A percentile compares a stretch with the other conserved stretches of the same genome.
These are phyloP conservation scores for Boletus semigastroideus DNA, from an alignment of 1,284 basidiomycete genomes.

Conservation along the genomic window DNA sequence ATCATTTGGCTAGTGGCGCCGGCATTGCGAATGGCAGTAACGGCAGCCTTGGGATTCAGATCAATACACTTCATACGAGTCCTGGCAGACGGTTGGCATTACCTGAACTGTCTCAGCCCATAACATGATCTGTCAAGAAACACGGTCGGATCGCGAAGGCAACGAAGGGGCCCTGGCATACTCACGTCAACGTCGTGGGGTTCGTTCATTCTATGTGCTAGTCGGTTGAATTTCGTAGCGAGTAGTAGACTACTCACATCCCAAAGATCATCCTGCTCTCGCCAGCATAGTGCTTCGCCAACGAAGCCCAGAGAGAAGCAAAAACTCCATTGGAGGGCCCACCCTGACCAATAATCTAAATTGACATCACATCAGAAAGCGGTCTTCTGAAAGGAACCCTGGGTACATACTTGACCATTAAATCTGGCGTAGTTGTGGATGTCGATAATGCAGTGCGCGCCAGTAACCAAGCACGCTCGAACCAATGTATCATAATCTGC, in stretches of 20 bases:
- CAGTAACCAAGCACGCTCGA: constrained; percentile 11
- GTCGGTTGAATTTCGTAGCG: neutral
- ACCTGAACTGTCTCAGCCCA: constrained; percentile 18
- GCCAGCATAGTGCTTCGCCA: constrained; percentile 9
- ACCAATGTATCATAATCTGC: constrained; percentile 12
- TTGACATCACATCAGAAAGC: neutral
- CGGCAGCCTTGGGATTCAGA: constrained; percentile 7
- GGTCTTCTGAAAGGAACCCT: neutral
- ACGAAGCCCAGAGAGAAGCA: constrained; percentile 13
- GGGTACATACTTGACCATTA: constrained; percentile 6
- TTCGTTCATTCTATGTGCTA: constrained; percentile 14
- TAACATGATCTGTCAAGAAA: constrained; percentile 1
- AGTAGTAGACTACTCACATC: constrained; percentile 3
- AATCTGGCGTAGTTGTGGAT: constrained; percentile 18
- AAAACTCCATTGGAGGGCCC: constrained; percentile 14
- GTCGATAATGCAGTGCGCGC: constrained; percentile 14
- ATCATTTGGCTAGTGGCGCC: constrained; percentile 13
- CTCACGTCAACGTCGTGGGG: constrained; percentile 14
- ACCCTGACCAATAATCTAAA: constrained; percentile 16
- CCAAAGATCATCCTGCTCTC: constrained; percentile 11
- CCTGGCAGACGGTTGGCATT: neutral
- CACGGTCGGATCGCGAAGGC: neutral
- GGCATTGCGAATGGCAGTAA: constrained; percentile 14
- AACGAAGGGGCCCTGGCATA: too few species aligned
- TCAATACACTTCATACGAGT: neutral